Percentiles rank a stretch among this genome's conserved stretches.
Evolutionary conservation across 73 alveolate genomes (phyloP).

Genomic region (Paramecium tetraurelia): DNA sequence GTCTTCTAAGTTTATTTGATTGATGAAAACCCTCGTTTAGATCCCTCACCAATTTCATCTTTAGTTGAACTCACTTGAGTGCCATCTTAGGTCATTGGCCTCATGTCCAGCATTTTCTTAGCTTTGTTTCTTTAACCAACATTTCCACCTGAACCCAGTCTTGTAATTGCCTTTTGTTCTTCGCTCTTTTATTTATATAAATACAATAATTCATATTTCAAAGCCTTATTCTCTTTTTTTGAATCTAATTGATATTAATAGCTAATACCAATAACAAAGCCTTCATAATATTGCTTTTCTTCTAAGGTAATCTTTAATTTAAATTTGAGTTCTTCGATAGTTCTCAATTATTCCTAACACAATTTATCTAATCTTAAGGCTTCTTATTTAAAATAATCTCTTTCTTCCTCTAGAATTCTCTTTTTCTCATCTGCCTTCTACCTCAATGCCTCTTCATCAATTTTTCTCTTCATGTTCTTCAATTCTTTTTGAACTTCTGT

Average conservation of each 20-base stretch:
- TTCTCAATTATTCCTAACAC: constrained; percentile 64
- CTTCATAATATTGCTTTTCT: constrained; percentile 61
- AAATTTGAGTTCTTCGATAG: constrained; percentile 62
- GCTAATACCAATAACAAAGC: constrained; percentile 35
- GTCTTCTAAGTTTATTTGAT: background rate
- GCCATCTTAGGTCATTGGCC: constrained; percentile 12
- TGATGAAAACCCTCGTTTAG: constrained; percentile 20
- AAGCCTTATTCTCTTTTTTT: constrained; percentile 61
- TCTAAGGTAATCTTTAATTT: constrained; percentile 49
- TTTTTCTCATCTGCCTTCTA: constrained; percentile 65
- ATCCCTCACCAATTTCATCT: constrained; percentile 33
- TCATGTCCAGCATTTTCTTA: background rate
- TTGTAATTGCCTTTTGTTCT: background rate
- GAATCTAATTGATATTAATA: background rate
- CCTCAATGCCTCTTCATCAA: constrained; percentile 68
- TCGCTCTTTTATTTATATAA: constrained; percentile 48
- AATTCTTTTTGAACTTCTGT: constrained; percentile 65
- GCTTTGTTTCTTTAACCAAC: background rate
- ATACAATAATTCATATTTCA: constrained; percentile 53
- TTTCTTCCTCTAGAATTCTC: constrained; percentile 61
- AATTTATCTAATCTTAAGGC: constrained; percentile 67
- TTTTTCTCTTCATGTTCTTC: constrained; percentile 64
- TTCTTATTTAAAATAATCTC: constrained; percentile 71
- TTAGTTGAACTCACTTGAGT: background rate
- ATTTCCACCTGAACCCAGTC: constrained; percentile 8